phyloP scores from a whole-genome alignment of 345 rosid genomes.

The Isatis tinctoria region DNA sequence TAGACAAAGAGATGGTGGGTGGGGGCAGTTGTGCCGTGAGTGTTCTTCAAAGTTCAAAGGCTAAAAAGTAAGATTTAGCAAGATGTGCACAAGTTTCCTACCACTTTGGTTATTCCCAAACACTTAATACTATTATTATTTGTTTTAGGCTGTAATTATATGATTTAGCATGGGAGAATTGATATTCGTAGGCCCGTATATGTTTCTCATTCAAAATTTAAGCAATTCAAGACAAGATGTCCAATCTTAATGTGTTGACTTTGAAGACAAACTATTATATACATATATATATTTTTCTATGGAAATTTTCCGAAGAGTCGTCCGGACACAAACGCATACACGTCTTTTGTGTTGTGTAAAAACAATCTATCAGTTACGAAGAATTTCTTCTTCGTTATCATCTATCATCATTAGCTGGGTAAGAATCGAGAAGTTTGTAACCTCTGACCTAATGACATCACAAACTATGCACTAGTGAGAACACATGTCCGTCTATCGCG shows the following conservation, averaged over 20 bases:
- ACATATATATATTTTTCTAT: background rate
- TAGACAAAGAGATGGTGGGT: slow-evolving; percentile 26
- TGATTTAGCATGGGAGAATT: slow-evolving; percentile 12
- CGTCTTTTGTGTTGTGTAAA: background rate
- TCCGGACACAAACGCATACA: background rate
- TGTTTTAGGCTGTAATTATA: slow-evolving; percentile 25
- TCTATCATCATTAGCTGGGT: too few species aligned
- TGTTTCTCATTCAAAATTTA: slow-evolving; percentile 3
- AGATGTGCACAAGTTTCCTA: slow-evolving; percentile 34
- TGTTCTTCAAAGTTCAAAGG: slow-evolving; percentile 23
- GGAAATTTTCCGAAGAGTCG: background rate
- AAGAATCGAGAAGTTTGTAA: too few species aligned
- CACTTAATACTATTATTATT: background rate
- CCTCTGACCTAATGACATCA: too few species aligned
- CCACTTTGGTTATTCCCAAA: slow-evolving; percentile 21
- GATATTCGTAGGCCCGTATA: slow-evolving; percentile 10
- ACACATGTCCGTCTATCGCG: too few species aligned
- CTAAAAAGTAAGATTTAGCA: slow-evolving; percentile 13
- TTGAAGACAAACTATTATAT: background rate
- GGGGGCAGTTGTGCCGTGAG: slow-evolving; percentile 35
- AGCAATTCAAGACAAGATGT: background rate
- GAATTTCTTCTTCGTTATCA: too few species aligned
- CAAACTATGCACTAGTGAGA: too few species aligned
- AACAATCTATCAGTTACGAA: background rate
- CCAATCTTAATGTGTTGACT: slow-evolving; percentile 14